Percentiles rank a stretch among this genome's conserved stretches.
Evolutionary conservation across 2,329 filamentous ascomycete species (phyloP).

Genomic region (Aspergillus chevalieri): DNA sequence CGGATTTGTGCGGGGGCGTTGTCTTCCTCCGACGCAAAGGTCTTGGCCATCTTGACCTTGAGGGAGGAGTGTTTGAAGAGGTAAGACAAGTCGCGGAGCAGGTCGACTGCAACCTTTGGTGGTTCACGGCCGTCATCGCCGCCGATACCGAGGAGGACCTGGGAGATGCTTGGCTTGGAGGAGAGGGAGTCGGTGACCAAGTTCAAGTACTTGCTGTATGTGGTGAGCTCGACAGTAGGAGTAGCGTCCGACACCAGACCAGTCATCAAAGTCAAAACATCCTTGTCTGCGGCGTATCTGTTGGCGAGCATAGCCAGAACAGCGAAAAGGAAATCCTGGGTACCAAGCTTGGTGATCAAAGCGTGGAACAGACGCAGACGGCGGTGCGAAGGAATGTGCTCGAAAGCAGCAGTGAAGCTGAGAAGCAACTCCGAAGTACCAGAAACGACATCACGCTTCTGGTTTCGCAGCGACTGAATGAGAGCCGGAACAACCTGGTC

Average conservation of each 20-base stretch:
- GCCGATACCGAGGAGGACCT: conserved; percentile 61
- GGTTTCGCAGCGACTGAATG: conserved; percentile 73
- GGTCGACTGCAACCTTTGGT: conserved; percentile 35
- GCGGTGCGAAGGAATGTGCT: conserved; percentile 86
- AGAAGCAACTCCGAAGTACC: conserved; percentile 85
- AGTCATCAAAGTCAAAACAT: conserved; percentile 66
- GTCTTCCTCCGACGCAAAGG: conserved; percentile 28
- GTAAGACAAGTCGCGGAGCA: conserved; percentile 37
- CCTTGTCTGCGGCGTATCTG: conserved; percentile 71
- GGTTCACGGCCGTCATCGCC: conserved; percentile 43
- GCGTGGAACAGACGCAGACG: conserved; percentile 77
- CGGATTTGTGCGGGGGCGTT: conserved; percentile 62
- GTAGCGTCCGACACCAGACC: conserved; percentile 68
- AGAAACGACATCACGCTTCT: conserved; percentile 69
- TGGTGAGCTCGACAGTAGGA: conserved; percentile 66
- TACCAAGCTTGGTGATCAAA: conserved; percentile 75
- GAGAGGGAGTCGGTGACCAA: conserved; percentile 70
- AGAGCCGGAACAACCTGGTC: conserved; percentile 89
- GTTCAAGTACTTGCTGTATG: conserved; percentile 69
- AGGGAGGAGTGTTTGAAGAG: conserved; percentile 37
- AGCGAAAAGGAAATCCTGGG: conserved; percentile 81
- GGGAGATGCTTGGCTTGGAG: conserved; percentile 66
- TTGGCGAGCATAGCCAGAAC: conserved; percentile 86
- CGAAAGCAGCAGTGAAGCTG: conserved; percentile 93
- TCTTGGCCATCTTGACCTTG: conserved; percentile 33